Evolutionary conservation across 1,284 basidiomycete genomes (phyloP), one percentile per base, ranked within the genome.

Genomic region (Fistulina hepatica): DNA sequence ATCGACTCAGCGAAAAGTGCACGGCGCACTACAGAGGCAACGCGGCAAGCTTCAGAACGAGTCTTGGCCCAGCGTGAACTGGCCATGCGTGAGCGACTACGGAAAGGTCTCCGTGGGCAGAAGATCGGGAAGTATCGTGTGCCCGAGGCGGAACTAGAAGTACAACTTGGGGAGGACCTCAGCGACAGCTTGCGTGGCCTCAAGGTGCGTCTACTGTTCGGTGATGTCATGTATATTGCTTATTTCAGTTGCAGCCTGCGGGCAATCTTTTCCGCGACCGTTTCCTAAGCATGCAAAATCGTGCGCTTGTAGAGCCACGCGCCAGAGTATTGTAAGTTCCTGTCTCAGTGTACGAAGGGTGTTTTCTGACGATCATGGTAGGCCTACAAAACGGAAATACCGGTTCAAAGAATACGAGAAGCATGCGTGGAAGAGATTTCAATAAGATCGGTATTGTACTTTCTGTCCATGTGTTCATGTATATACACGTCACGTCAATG

Each of bases 261-360:
- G 92, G 92, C 21, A 95, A 94, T 56, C 60, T 94, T 19, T 95
- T 94, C 71, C 73, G 79, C 31, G 92, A 95, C 55, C 74, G 91
- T 3, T 93, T 91, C 65, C 58, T 82, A 30, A 88, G 74, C 50
- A 58, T 89, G 57, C 85, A 92, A 49, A 76, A 84, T 38, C 69
- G 85, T 16, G 84, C 80, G 1, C 62, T 86, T 25, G 61, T 86
- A 21, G 86, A 90, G 52, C 82, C 86, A 6, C 73, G 83, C 4
- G 65, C 68, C 17, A 81, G 68, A 20, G 75, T 89, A 33, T 45
- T 80, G 83, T 90, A 56, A 45, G 86, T 73, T 9, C 4, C 52
- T 9, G 15, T 19, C 21, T 37, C 26, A 22, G 15, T 19, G 21
- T 31, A 10, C 32, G 39, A 15, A 16, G 24, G 24, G 24, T 9